Percentiles rank a stretch among this genome's conserved stretches.
phyloP scores from a whole-genome alignment of 305 asterid genomes.

The Solanum hybrid region DNA sequence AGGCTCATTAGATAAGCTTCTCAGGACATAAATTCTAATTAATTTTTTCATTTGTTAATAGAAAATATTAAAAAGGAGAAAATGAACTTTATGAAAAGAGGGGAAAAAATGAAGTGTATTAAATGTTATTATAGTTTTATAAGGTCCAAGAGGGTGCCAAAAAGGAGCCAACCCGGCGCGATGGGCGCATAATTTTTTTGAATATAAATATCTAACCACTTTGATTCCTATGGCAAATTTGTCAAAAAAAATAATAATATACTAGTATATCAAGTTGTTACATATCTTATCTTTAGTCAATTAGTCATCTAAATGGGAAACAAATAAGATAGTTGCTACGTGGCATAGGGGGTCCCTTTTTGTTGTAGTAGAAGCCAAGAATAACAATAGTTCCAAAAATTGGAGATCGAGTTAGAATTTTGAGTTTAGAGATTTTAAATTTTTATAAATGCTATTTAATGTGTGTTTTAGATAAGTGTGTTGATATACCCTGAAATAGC shows the following conservation, averaged over 20 bases:
- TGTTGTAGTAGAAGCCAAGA: not conserved
- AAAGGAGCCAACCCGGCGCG: constrained; percentile 21
- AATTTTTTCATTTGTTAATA: not conserved
- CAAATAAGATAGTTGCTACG: not conserved
- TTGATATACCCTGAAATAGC: not conserved
- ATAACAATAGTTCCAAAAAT: not conserved
- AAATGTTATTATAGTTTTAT: not conserved
- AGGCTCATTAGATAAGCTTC: constrained; percentile 6
- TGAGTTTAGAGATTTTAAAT: not conserved
- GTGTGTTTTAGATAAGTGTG: not conserved
- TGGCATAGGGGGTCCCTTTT: not conserved
- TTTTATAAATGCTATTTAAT: too few species aligned
- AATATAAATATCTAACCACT: not conserved
- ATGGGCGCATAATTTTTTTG: constrained; percentile 34
- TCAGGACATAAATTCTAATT: not conserved
- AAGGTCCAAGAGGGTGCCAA: not conserved
- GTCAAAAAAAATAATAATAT: not conserved
- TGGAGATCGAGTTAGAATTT: not conserved
- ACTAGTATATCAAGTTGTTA: not conserved
- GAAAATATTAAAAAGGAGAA: not conserved
- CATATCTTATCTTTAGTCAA: not conserved
- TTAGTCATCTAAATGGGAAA: not conserved
- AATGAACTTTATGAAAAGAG: not conserved
- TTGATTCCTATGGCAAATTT: not conserved
- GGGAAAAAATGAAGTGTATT: not conserved